These are phyloP conservation scores for Citrus unshiu DNA, from an alignment of 345 rosid species.

Conservation along the genomic window DNA sequence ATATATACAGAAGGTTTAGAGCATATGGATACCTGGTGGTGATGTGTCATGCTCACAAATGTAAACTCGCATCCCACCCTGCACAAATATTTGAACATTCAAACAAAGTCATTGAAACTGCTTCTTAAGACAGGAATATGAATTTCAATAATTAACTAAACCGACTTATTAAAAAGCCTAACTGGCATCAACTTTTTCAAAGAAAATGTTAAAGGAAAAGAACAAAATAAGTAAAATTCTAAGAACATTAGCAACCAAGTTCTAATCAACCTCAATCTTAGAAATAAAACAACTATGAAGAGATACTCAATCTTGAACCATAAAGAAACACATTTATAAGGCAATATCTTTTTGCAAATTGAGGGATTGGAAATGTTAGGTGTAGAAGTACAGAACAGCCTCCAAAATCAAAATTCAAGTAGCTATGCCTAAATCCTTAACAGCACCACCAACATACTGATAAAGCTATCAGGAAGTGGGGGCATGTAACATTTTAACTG, in stretches of 20 bases:
- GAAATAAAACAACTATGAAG: not conserved
- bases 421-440: not conserved
- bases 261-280: not conserved
- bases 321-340: too few relatives aligned
- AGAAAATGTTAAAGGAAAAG: not conserved
- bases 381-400: not conserved
- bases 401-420: not conserved
- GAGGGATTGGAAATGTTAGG: not conserved
- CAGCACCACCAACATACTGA: not conserved
- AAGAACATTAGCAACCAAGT: not conserved
- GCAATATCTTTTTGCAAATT: not conserved
- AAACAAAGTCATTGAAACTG: constrained; percentile 4
- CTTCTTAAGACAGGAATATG: constrained; percentile 1
- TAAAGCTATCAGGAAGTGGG: not conserved
- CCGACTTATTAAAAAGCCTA: not conserved
- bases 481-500: not conserved
- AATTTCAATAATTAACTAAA: not conserved
- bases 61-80: constrained; percentile 82
- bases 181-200: not conserved
- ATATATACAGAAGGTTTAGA: not conserved
- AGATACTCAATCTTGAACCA: not conserved
- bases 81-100: constrained; percentile 23
- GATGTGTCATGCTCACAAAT: constrained; percentile 78
- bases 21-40: constrained; percentile 59
- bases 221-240: not conserved